phyloP scores from a whole-genome alignment of 306 rosid genomes.

The Castanospermum australe region DNA sequence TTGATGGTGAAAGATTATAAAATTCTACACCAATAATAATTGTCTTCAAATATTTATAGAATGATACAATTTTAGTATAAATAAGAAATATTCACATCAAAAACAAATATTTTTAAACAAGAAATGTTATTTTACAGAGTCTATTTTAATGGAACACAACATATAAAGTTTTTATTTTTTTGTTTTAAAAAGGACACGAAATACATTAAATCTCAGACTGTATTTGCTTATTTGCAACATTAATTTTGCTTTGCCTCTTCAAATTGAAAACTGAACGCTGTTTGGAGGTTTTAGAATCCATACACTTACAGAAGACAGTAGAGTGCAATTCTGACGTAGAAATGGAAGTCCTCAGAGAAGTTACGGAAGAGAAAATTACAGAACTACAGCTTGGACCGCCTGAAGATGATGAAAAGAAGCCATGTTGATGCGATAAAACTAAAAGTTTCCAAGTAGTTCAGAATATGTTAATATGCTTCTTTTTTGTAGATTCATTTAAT shows the following conservation, averaged over 20 bases:
- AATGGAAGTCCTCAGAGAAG: background rate
- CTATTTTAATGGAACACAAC: no score
- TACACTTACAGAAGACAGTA: background rate
- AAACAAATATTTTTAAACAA: no score
- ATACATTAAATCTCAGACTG: no score
- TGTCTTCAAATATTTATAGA: no score
- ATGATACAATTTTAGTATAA: no score
- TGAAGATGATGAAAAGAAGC: background rate
- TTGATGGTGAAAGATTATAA: no score
- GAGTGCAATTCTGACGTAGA: background rate
- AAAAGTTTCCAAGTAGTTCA: background rate
- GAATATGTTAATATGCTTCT: background rate
- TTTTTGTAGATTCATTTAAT: background rate
- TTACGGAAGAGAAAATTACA: background rate
- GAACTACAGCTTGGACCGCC: constrained; percentile 13
- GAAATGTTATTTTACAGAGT: no score
- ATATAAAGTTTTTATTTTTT: no score
- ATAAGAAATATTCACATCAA: no score
- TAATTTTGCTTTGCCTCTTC: background rate
- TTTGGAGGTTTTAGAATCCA: background rate
- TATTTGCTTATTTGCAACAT: background rate
- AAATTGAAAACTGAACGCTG: background rate
- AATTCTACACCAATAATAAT: no score
- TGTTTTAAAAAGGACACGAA: no score
- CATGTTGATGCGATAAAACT: background rate